A percentile compares a stretch with the other conserved stretches of the same genome.
These are phyloP conservation scores for Fusarium longipes DNA, from an alignment of 2,329 filamentous ascomycete genomes.

Conservation along the genomic window DNA sequence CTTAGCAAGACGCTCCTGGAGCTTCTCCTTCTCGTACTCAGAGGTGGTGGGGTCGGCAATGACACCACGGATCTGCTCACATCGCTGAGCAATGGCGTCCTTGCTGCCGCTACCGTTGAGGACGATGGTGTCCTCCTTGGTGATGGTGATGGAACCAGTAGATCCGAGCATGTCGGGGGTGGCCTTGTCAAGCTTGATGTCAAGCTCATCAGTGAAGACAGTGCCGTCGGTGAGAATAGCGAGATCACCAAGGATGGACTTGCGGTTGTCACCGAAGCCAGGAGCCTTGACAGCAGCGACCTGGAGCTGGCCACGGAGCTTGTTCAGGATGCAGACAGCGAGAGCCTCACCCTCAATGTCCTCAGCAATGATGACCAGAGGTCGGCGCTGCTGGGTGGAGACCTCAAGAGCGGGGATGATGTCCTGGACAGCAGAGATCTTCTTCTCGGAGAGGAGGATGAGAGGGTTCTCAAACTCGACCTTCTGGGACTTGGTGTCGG, in stretches of 20 bases:
- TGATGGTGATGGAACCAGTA: conserved; percentile 98
- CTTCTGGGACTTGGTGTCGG: conserved; percentile 98
- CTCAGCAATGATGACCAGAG: conserved; percentile 98
- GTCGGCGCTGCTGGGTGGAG: conserved; percentile 93
- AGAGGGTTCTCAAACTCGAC: conserved; percentile 99
- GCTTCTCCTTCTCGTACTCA: conserved; percentile 99
- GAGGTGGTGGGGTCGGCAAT: conserved; percentile 94
- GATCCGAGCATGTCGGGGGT: conserved; percentile 96
- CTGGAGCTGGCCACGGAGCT: conserved; percentile 99
- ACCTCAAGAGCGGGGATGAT: conserved; percentile 98
- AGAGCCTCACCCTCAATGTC: conserved; percentile 99
- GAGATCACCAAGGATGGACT: conserved; percentile 98
- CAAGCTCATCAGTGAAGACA: conserved; percentile 98
- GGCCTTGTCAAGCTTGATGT: conserved; percentile 98
- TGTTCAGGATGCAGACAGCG: conserved; percentile 99
- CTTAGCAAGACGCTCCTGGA: conserved; percentile 99
- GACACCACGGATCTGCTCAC: conserved; percentile 98
- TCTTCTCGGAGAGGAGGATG: conserved; percentile 99
- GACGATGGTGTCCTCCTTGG: conserved; percentile 99
- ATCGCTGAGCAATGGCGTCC: conserved; percentile 92
- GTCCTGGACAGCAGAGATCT: conserved; percentile 99
- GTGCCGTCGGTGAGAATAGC: conserved; percentile 95
- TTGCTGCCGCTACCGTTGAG: conserved; percentile 97
- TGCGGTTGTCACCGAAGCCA: conserved; percentile 99
- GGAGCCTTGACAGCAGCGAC: conserved; percentile 98